A percentile compares a stretch with the other conserved stretches of the same genome.
These are phyloP conservation scores for Posidonia oceanica DNA, from an alignment of 116 monocot species.

Conservation along the genomic window DNA sequence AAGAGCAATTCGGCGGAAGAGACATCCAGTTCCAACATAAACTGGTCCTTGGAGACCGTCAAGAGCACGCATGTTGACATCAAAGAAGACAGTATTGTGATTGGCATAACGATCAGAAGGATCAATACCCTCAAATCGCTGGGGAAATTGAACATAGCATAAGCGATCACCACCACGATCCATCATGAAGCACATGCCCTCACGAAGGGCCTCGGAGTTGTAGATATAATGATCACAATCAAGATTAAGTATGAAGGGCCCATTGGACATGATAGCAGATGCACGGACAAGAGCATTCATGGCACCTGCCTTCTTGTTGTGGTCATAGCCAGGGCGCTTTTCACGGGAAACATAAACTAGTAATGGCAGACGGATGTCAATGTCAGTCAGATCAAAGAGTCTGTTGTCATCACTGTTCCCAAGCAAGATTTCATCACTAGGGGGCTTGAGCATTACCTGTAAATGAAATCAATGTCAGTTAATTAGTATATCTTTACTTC, in stretches of 20 bases:
- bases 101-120: constrained; percentile 94
- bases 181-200: constrained; percentile 97
- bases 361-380: constrained; percentile 70
- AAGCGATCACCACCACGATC: constrained; percentile 81
- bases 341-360: constrained; percentile 85
- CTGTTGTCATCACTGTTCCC: constrained; percentile 18
- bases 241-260: constrained; percentile 85
- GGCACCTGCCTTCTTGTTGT: constrained; percentile 94
- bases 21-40: constrained; percentile 87
- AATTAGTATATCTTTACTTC: neutral
- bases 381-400: constrained; percentile 35
- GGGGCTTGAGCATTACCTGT: constrained; percentile 83
- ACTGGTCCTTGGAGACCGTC: constrained; percentile 87
- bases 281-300: constrained; percentile 94
- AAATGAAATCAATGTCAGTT: neutral
- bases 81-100: constrained; percentile 89
- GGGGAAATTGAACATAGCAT: constrained; percentile 87
- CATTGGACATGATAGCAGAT: constrained; percentile 87
- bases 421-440: constrained; percentile 30
- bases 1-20: constrained; percentile 77
- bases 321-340: constrained; percentile 80
- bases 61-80: constrained; percentile 92
- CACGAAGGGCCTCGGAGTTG: constrained; percentile 71
- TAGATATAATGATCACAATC: constrained; percentile 94
- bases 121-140: constrained; percentile 95